Conservation (phyloP, 2,329 filamentous ascomycete species). For the Pseudogymnoascus sp. region DNA sequence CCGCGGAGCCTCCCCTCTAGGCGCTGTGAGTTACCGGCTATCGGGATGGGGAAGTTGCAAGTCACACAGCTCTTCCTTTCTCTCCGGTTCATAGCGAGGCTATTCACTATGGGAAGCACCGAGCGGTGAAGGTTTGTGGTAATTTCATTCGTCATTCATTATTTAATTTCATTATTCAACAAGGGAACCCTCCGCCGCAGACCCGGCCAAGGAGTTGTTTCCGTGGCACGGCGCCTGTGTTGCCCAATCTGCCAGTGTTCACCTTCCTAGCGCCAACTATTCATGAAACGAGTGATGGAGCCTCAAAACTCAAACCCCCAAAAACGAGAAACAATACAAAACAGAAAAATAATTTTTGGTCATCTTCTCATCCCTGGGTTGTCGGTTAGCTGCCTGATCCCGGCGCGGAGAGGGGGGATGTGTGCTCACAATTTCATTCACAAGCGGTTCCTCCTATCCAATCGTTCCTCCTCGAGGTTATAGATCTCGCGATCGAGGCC, state of each 20-base stretch:
- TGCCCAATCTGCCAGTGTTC: not conserved
- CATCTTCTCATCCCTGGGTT: not conserved
- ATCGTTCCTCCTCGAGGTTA: constrained; percentile 37
- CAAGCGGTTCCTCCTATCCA: constrained; percentile 22
- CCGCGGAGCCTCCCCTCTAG: constrained; percentile 5
- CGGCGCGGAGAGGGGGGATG: not conserved
- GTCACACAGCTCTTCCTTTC: not conserved
- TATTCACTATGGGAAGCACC: not conserved
- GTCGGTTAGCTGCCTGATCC: not conserved
- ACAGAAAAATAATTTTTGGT: not conserved
- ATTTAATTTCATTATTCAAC: constrained; percentile 6
- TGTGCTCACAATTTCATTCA: not conserved
- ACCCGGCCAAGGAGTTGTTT: constrained; percentile 1
- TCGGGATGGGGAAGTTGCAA: not conserved
- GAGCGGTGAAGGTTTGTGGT: constrained; percentile 3
- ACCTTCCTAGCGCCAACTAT: constrained; percentile 5
- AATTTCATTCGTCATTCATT: constrained; percentile 8
- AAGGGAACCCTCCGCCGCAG: not conserved
- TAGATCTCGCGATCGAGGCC: constrained; percentile 55
- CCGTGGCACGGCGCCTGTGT: not conserved
- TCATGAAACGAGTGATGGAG: constrained; percentile 5
- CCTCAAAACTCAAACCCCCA: not conserved
- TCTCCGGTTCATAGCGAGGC: not conserved
- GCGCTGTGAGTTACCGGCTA: not conserved
- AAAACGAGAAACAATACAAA: constrained; percentile 4